Conservation (phyloP, 371 early-diverging fungal species). For the Dipsacomyces acuminosporus region DNA sequence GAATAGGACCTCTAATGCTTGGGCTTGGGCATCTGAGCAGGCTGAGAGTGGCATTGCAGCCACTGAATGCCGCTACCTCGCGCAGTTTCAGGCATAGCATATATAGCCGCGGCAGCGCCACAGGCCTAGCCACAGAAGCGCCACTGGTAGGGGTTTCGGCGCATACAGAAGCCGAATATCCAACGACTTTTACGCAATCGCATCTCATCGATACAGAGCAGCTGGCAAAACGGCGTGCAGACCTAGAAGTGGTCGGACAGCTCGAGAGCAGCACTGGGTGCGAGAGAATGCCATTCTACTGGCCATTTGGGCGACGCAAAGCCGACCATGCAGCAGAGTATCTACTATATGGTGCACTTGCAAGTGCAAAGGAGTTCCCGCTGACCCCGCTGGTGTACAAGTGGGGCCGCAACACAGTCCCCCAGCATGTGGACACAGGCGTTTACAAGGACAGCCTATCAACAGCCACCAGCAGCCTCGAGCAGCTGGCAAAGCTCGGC, state of each 20-base stretch:
- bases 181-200: neutral
- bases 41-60: no score
- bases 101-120: no score
- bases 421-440: constrained; percentile 12
- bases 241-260: constrained; percentile 4
- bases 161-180: neutral
- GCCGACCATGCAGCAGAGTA: constrained; percentile 19
- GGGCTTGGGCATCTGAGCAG: no score
- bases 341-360: constrained; percentile 18
- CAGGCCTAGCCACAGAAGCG: no score
- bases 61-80: no score
- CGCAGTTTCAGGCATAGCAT: no score
- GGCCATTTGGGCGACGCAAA: constrained; percentile 20
- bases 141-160: no score
- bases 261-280: constrained; percentile 1
- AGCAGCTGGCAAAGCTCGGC: neutral
- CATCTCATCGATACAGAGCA: neutral
- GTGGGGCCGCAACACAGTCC: constrained; percentile 12
- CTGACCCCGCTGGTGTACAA: constrained; percentile 18
- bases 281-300: constrained; percentile 23
- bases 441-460: constrained; percentile 8
- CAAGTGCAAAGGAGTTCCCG: constrained; percentile 7
- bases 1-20: no score
- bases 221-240: neutral
- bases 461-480: neutral